A percentile compares a stretch with the other conserved stretches of the same genome.
Evolutionary conservation across 2,329 filamentous ascomycete genomes (phyloP).

Genomic region (Colletotrichum tofieldiae): DNA sequence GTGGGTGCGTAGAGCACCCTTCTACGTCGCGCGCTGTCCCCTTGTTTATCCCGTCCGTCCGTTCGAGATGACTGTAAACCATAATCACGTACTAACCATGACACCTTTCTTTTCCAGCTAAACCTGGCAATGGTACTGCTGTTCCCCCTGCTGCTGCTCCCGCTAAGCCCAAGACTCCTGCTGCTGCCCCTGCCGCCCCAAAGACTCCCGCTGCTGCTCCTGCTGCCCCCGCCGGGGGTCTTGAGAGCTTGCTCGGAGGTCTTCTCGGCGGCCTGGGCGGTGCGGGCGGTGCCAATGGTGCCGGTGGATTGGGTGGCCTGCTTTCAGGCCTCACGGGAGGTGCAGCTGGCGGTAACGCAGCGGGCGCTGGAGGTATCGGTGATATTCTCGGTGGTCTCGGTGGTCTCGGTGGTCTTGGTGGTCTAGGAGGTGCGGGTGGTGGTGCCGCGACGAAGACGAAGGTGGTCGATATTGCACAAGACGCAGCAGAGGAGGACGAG

Average conservation of each 20-base stretch:
- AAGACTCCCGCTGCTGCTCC: not conserved
- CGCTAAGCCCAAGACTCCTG: conserved; percentile 8
- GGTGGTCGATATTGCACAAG: conserved; percentile 24
- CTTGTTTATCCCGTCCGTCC: not conserved
- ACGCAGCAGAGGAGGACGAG: conserved; percentile 26
- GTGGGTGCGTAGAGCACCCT: conserved; percentile 36
- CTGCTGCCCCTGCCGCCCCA: not conserved
- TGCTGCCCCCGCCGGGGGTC: conserved; percentile 4
- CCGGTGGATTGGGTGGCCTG: conserved; percentile 13
- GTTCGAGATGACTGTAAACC: not conserved
- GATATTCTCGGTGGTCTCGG: conserved; percentile 5
- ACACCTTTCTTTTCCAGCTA: conserved; percentile 7
- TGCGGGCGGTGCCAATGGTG: conserved; percentile 15
- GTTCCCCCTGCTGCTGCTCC: conserved; percentile 25
- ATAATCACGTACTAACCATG: conserved; percentile 28
- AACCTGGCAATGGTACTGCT: conserved; percentile 21
- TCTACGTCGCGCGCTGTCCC: conserved; percentile 25
- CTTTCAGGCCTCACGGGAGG: conserved; percentile 18
- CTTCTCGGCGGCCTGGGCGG: conserved; percentile 23
- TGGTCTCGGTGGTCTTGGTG: conserved; percentile 20
- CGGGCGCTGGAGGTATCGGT: not conserved
- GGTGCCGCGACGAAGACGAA: conserved; percentile 12
- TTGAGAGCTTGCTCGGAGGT: conserved; percentile 23
- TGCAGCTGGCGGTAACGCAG: conserved; percentile 19
- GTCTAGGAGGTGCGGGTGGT: conserved; percentile 10